A percentile compares a stretch with the other conserved stretches of the same genome.
These are phyloP conservation scores for Aleurites moluccanus DNA, from an alignment of 441 rosid species.

Conservation along the genomic window DNA sequence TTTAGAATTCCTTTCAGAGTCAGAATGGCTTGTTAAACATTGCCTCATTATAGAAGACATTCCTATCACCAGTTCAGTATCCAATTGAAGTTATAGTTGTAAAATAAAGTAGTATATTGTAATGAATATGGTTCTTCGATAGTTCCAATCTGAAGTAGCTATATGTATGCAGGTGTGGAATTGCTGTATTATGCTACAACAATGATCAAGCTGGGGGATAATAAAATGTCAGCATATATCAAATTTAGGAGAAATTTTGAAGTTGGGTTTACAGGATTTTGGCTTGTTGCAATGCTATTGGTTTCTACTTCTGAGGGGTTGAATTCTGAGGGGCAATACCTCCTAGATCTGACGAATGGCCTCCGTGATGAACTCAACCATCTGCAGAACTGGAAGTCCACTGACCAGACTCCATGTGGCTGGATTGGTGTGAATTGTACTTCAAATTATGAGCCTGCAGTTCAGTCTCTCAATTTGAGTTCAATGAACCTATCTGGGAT, in stretches of 20 bases:
- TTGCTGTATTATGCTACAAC: conserved; percentile 14
- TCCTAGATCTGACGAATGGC: conserved; percentile 63
- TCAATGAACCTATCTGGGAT: conserved; percentile 83
- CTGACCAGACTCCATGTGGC: conserved; percentile 70
- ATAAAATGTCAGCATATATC: conserved; percentile 32
- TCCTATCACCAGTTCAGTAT: neutral
- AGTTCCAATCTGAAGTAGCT: conserved; percentile 21
- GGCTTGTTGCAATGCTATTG: conserved; percentile 39
- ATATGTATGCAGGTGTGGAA: conserved; percentile 30
- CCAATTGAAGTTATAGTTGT: neutral
- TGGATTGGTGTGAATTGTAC: conserved; percentile 91
- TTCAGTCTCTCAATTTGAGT: conserved; percentile 66
- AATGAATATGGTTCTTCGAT: conserved; percentile 14
- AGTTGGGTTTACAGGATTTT: conserved; percentile 28
- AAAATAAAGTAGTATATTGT: conserved; percentile 4
- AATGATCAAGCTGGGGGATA: conserved; percentile 23
- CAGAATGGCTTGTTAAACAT: conserved; percentile 1
- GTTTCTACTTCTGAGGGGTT: conserved; percentile 51
- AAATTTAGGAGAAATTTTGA: conserved; percentile 35
- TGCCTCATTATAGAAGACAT: neutral
- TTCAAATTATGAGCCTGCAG: conserved; percentile 45
- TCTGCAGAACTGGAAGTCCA: conserved; percentile 65
- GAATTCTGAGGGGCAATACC: conserved; percentile 69
- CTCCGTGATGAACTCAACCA: conserved; percentile 50
- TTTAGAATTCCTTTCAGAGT: neutral